A percentile compares a stretch with the other conserved stretches of the same genome.
These are phyloP conservation scores for Maudiozyma pseudohumilis DNA, from an alignment of 805 yeast genomes.

Conservation along the genomic window DNA sequence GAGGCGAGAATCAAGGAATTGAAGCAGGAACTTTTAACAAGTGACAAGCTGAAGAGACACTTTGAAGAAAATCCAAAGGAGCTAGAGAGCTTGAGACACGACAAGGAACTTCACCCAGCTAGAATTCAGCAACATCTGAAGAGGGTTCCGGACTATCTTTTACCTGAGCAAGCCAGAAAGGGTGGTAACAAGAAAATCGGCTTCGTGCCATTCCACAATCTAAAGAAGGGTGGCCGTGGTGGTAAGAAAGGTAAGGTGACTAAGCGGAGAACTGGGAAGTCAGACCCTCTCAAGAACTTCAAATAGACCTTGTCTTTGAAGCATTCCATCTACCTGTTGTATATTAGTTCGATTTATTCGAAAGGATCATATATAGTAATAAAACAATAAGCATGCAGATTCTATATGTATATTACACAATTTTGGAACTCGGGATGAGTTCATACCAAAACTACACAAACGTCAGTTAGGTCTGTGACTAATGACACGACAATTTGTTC, in stretches of 20 bases:
- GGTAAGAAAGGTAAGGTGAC: conserved; percentile 30
- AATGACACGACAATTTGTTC: too few species aligned
- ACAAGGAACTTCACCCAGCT: conserved; percentile 74
- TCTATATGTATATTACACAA: too few species aligned
- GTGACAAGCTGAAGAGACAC: conserved; percentile 85
- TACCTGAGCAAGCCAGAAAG: conserved; percentile 68
- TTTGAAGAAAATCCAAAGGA: conserved; percentile 97
- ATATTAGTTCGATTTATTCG: too few species aligned
- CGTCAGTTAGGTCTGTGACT: too few species aligned
- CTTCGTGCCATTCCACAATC: conserved; percentile 57
- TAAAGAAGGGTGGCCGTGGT: conserved; percentile 30
- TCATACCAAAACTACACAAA: too few species aligned
- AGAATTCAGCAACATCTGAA: conserved; percentile 79
- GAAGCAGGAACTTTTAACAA: conserved; percentile 74
- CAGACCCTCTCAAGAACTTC: conserved; percentile 58
- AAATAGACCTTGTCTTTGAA: conserved; percentile 28
- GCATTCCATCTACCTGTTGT: too few species aligned
- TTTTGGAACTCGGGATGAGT: too few species aligned
- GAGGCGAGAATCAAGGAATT: conserved; percentile 89
- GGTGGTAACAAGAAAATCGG: conserved; percentile 46
- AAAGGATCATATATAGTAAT: too few species aligned
- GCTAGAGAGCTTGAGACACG: conserved; percentile 79
- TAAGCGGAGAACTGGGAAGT: conserved; percentile 38
- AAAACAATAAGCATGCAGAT: too few species aligned
- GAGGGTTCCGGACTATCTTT: conserved; percentile 82